These are phyloP conservation scores for Flaveria ramosissima DNA, from an alignment of 129 eudicot genomes.

Conservation along the genomic window DNA sequence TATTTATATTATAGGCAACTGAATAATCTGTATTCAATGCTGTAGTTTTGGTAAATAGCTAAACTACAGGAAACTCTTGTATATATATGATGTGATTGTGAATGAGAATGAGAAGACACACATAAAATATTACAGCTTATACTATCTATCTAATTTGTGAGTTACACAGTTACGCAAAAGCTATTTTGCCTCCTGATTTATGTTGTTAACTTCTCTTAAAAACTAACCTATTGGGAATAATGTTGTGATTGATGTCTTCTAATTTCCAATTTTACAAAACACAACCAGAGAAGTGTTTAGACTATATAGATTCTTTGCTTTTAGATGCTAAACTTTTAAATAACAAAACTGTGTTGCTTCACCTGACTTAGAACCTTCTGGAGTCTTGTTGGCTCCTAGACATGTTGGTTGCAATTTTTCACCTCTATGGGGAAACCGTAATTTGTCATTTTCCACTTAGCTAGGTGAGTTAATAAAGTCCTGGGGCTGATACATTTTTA, in stretches of 20 bases:
- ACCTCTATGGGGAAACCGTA: background rate
- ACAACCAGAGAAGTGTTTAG: background rate
- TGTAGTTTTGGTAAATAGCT: no score
- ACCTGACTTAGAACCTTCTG: background rate
- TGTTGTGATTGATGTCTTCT: background rate
- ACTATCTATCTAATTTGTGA: background rate
- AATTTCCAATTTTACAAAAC: background rate
- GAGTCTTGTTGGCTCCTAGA: conserved; percentile 10
- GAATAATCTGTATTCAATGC: no score
- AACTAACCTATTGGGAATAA: background rate
- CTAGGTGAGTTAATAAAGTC: background rate
- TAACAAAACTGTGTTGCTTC: background rate
- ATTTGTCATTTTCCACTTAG: background rate
- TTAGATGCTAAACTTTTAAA: background rate
- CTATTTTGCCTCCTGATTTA: conserved; percentile 4
- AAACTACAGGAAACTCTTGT: no score
- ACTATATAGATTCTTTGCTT: conserved; percentile 1
- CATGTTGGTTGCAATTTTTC: background rate
- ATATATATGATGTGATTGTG: no score
- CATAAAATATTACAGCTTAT: no score
- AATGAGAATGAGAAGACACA: no score
- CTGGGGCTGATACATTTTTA: background rate
- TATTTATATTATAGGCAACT: no score
- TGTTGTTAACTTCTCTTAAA: background rate
- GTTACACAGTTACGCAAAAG: background rate